phyloP scores from a whole-genome alignment of 768 basidiomycete genomes.

The Leccinum boreale region DNA sequence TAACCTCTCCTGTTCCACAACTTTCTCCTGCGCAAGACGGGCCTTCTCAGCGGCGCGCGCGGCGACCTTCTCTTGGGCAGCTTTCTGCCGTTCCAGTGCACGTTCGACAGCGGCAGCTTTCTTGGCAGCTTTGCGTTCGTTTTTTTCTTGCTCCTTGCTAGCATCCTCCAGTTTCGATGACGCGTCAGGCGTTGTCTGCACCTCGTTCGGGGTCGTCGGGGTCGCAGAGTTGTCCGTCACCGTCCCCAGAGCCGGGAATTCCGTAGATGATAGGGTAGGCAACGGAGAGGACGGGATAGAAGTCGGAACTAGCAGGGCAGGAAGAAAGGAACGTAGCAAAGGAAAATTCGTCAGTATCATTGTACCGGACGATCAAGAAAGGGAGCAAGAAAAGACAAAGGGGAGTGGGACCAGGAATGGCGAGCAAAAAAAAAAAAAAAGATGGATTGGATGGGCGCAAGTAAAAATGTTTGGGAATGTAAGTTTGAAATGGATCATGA shows the following conservation, averaged over 20 bases:
- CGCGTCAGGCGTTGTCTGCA: slow-evolving; percentile 15
- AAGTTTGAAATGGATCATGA: slow-evolving; percentile 11
- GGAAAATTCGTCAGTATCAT: slow-evolving; percentile 41
- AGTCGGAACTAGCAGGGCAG: slow-evolving; percentile 33
- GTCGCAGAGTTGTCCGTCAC: slow-evolving; percentile 11
- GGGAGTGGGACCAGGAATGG: slow-evolving; percentile 33
- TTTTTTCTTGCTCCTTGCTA: slow-evolving; percentile 50
- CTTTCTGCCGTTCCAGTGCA: slow-evolving; percentile 55
- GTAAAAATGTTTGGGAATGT: slow-evolving; percentile 7
- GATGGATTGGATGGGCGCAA: slow-evolving; percentile 2
- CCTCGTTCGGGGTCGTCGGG: slow-evolving; percentile 18
- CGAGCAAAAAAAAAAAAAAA: slow-evolving; percentile 10
- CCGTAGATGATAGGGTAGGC: slow-evolving; percentile 57
- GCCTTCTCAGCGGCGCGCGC: slow-evolving; percentile 51
- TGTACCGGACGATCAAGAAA: slow-evolving; percentile 41
- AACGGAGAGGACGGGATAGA: slow-evolving; percentile 39
- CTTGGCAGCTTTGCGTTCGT: slow-evolving; percentile 61
- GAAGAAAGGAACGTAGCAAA: slow-evolving; percentile 20
- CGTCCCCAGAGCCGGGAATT: slow-evolving; percentile 66
- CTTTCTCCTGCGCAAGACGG: slow-evolving; percentile 51
- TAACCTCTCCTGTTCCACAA: slow-evolving; percentile 48
- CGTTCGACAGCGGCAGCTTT: slow-evolving; percentile 62
- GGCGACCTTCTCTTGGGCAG: slow-evolving; percentile 56
- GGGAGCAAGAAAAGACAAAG: slow-evolving; percentile 41
- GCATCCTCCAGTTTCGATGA: slow-evolving; percentile 32